A percentile compares a stretch with the other conserved stretches of the same genome.
Conservation (phyloP, 2,329 filamentous ascomycete genomes). For the Phialemonium atrogriseum region DNA sequence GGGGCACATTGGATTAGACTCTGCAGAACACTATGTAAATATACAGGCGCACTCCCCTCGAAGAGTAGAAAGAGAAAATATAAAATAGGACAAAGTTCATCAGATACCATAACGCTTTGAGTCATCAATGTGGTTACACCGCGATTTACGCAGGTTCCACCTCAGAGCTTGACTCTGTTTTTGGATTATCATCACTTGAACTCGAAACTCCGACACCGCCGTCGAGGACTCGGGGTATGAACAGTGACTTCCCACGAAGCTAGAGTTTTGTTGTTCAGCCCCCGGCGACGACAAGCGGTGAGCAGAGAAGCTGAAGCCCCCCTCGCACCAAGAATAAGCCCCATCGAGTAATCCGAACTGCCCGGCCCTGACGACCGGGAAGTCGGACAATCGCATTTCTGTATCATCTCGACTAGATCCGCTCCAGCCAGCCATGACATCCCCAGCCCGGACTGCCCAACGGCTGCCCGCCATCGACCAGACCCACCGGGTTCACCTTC, state of each 20-base stretch:
- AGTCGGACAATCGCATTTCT: constrained; percentile 93
- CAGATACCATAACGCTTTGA: constrained; percentile 31
- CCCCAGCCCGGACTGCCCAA: constrained; percentile 28
- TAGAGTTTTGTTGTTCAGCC: constrained; percentile 15
- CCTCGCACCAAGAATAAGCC: constrained; percentile 99
- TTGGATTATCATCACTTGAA: constrained; percentile 84
- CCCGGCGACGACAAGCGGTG: not conserved
- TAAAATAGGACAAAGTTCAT: constrained; percentile 18
- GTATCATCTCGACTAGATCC: constrained; percentile 85
- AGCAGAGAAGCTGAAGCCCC: constrained; percentile 38
- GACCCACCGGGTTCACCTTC: constrained; percentile 10
- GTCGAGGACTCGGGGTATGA: constrained; percentile 16
- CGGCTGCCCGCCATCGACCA: constrained; percentile 32
- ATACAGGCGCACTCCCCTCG: too few relatives aligned
- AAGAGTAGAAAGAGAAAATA: constrained; percentile 4
- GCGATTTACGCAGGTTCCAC: constrained; percentile 28
- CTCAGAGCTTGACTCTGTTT: constrained; percentile 99
- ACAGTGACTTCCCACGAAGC: constrained; percentile 28
- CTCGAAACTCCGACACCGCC: constrained; percentile 32
- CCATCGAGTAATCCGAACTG: constrained; percentile 90
- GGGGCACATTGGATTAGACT: too few relatives aligned
- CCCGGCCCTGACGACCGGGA: constrained; percentile 17
- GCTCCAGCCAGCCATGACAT: constrained; percentile 46
- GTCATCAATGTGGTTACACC: constrained; percentile 37
- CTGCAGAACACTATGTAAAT: too few relatives aligned